Base-by-base conservation (phyloP, 345 rosid genomes). In the Populus alba region DNA sequence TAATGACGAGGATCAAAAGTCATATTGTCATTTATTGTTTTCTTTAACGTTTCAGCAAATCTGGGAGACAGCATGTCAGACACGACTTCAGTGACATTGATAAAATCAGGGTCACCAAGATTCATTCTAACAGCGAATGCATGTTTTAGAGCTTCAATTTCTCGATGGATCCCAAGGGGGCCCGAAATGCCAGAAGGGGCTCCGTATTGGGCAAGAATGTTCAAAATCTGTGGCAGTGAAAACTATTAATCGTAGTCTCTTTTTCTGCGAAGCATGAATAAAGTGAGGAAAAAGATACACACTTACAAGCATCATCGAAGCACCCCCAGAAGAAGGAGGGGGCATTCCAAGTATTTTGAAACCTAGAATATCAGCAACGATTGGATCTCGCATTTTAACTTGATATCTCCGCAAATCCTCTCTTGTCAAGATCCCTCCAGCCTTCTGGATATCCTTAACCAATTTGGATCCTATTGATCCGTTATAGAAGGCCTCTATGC, bases 291-390 rank as follows among this genome's bases (percentile, higher is more conserved):
- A 5, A 3, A 13, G 8, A 6, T n/a, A 62, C 59, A 72, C 87
- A 70, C 87, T 86, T 83, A 88, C 92, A 33, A 91, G 88, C 31
- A 78, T 77, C 91, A 90, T 84, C 35, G 91, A 81, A 31, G 87
- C 82, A 7, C 88, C 91, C 5, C 94, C 94, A 0, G 90, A 81
- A 41, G 92, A 88, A 78, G 96, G 93, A 23, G 96, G 92, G 51
- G 92, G 94, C 92, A 89, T 90, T 66, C 90, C 80, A 5, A 89
- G 78, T 20, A 92, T 38, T 75, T 78, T 43, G 29, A 83, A 81
- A 67, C 90, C 92, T 35, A 86, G 72, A 81, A 90, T 35, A 3
- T 88, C 53, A 12, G 77, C 37, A 7, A 85, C 71, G 45, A 88
- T 29, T 8, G 97, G 90, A 71, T 87, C 61, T 47, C 73, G 86